Percentiles rank a stretch among this genome's conserved stretches.
Conservation (phyloP, 2,329 filamentous ascomycete genomes). For the Pseudohalonectria lignicola region DNA sequence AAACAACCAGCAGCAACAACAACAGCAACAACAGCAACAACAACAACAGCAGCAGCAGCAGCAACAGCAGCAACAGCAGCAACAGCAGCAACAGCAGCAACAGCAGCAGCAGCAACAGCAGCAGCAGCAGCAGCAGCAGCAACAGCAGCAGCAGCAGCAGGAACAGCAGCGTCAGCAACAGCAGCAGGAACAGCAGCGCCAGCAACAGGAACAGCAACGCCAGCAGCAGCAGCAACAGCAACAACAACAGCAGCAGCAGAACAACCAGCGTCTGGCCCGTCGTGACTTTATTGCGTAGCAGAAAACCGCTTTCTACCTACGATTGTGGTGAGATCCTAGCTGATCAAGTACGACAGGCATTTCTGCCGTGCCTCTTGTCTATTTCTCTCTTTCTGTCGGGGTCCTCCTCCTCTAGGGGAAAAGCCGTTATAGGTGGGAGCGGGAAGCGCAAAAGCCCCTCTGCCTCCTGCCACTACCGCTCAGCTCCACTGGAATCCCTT, state of each 20-base stretch:
- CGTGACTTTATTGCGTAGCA: conserved; percentile 10
- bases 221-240: not conserved
- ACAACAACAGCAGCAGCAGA: conserved; percentile 2
- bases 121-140: conserved; percentile 2
- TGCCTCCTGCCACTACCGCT: no score
- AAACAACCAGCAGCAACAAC: conserved; percentile 7
- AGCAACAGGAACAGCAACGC: not conserved
- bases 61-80: conserved; percentile 4
- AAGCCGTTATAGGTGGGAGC: no score
- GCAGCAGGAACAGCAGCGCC: conserved; percentile 1
- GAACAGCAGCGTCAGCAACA: not conserved
- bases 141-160: not conserved
- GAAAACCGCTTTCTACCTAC: no score
- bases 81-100: not conserved
- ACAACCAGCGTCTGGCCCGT: conserved; percentile 7
- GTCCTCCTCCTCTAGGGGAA: no score
- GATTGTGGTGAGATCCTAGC: no score
- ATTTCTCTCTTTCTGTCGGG: no score
- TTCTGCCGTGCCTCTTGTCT: no score
- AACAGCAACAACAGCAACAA: conserved; percentile 6
- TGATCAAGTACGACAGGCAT: no score
- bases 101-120: not conserved
- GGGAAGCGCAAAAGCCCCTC: no score
- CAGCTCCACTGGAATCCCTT: no score
- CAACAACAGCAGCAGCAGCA: conserved; percentile 4